phyloP scores from a whole-genome alignment of 1,284 basidiomycete genomes.

The Wallemia mellicola region DNA sequence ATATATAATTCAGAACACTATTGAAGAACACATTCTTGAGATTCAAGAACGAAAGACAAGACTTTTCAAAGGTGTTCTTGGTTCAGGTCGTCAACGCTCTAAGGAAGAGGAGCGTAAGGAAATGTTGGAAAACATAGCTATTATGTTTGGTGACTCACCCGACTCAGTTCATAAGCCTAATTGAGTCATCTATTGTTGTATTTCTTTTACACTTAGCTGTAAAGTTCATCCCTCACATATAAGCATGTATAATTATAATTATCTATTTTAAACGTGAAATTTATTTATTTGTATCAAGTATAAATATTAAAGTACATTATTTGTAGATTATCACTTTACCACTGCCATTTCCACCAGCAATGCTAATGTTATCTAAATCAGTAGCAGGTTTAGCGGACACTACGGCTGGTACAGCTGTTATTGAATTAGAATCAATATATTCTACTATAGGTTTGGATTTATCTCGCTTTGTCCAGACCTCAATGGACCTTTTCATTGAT shows the following conservation, averaged over 20 bases:
- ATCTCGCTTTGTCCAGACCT: not conserved
- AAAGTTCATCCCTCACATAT: too few species aligned
- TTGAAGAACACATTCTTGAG: conserved; percentile 59
- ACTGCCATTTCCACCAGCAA: not conserved
- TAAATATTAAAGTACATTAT: not conserved
- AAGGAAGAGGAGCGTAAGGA: conserved; percentile 45
- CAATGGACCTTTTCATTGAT: not conserved
- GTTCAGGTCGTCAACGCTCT: conserved; percentile 46
- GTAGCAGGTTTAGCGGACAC: not conserved
- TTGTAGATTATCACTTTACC: not conserved
- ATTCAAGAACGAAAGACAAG: conserved; percentile 86
- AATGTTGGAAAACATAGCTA: conserved; percentile 1
- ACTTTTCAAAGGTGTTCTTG: conserved; percentile 60
- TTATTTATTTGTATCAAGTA: too few species aligned
- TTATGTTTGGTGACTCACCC: not conserved
- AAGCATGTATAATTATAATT: too few species aligned
- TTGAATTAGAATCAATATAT: not conserved
- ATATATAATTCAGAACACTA: conserved; percentile 70
- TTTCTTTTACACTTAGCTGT: not conserved
- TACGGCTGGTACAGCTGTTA: not conserved
- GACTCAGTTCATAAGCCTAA: not conserved
- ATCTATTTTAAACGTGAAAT: too few species aligned
- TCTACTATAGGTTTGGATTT: not conserved
- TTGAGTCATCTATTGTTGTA: not conserved
- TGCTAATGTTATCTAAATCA: not conserved